Evolutionary conservation across 192 early-diverging fungal species (phyloP).

Genomic region (Backusella psychrophila): DNA sequence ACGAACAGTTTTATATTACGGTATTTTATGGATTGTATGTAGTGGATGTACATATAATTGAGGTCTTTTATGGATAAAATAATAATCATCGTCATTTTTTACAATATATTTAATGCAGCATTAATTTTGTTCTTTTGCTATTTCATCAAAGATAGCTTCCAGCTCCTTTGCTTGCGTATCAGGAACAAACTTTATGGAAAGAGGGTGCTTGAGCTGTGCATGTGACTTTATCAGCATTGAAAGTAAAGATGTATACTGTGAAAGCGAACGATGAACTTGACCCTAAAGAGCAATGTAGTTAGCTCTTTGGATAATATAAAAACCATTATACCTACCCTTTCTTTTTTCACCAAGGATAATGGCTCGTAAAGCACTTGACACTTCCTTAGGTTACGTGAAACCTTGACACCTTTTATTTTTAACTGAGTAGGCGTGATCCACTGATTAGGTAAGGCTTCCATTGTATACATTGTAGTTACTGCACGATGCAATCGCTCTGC

Average conservation of each 20-base stretch:
- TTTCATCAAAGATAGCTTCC: constrained; percentile 24
- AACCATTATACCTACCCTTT: constrained; percentile 12
- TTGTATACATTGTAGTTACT: constrained; percentile 23
- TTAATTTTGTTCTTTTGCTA: constrained; percentile 8
- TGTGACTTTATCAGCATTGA: constrained; percentile 18
- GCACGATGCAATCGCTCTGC: constrained; percentile 33
- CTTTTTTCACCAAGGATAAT: constrained; percentile 9
- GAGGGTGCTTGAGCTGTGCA: constrained; percentile 26
- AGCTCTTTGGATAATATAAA: neutral
- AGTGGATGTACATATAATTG: too few relatives aligned
- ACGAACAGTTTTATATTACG: neutral
- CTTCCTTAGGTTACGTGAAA: constrained; percentile 25
- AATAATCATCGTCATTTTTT: neutral
- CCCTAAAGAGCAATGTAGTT: constrained; percentile 1
- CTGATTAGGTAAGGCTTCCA: constrained; percentile 21
- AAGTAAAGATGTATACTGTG: constrained; percentile 11
- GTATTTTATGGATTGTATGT: too few relatives aligned
- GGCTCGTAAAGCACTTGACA: constrained; percentile 34
- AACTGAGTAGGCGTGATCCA: constrained; percentile 21
- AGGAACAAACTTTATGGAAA: constrained; percentile 31
- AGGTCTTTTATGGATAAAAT: neutral
- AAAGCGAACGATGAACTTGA: constrained; percentile 19
- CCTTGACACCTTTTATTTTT: constrained; percentile 23
- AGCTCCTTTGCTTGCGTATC: constrained; percentile 28
- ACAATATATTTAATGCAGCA: neutral